A percentile compares a stretch with the other conserved stretches of the same genome.
Evolutionary conservation across 108 stramenopile genomes (phyloP).

Genomic region (Mediolabrus comicus): DNA sequence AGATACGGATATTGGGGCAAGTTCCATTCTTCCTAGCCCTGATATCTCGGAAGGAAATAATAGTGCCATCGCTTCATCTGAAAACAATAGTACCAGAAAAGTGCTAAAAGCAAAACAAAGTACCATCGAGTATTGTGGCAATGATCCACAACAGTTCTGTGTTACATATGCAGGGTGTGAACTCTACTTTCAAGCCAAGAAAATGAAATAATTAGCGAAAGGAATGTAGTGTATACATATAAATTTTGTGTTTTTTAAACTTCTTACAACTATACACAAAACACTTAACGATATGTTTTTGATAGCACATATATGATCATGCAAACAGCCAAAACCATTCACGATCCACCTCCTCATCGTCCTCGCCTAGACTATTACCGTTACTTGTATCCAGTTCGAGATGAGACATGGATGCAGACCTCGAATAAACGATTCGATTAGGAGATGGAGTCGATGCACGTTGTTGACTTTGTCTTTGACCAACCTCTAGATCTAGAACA

Average conservation of each 20-base stretch:
- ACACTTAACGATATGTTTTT: background rate
- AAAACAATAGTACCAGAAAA: background rate
- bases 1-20: background rate
- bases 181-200: constrained; percentile 1
- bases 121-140: constrained; percentile 6
- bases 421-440: background rate
- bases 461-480: too few relatives aligned
- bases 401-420: background rate
- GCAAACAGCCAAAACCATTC: constrained; percentile 1
- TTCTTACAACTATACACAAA: background rate
- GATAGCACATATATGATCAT: background rate
- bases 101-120: background rate
- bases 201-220: background rate
- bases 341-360: background rate
- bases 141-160: constrained; percentile 13
- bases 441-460: too few relatives aligned
- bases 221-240: background rate
- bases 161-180: constrained; percentile 25
- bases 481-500: background rate
- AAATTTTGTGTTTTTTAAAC: background rate
- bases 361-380: too few relatives aligned
- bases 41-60: background rate
- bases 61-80: background rate
- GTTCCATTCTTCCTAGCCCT: background rate
- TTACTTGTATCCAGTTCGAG: background rate